Percentiles rank a stretch among this genome's conserved stretches.
phyloP scores from a whole-genome alignment of 2,329 filamentous ascomycete genomes.

The Tolypocladium guangdongense region DNA sequence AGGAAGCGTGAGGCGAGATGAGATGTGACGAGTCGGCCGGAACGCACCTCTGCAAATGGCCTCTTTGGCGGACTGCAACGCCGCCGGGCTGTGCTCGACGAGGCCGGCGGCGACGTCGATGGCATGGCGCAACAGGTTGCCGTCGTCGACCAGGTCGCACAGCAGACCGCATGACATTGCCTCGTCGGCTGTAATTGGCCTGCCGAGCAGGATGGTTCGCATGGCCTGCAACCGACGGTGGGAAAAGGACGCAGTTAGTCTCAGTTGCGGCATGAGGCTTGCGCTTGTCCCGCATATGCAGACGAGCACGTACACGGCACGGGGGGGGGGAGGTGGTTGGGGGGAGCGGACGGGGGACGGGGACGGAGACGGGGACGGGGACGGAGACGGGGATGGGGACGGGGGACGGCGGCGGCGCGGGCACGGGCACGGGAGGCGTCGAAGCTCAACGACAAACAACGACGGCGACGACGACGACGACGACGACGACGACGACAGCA shows the following conservation, averaged over 20 bases:
- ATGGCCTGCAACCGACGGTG: constrained; percentile 11
- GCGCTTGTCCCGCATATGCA: constrained; percentile 1
- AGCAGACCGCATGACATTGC: constrained; percentile 14
- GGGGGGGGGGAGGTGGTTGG: no score
- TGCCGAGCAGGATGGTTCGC: constrained; percentile 16
- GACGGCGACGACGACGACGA: no score
- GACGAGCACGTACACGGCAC: background rate
- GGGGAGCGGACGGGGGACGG: no score
- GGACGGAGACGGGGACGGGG: no score
- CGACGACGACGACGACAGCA: no score
- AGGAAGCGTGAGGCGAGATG: no score
- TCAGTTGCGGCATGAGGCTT: background rate
- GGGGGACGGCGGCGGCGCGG: no score
- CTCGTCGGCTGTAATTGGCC: constrained; percentile 14
- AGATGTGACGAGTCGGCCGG: background rate
- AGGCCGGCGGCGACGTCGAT: constrained; percentile 13
- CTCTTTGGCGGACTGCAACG: constrained; percentile 16
- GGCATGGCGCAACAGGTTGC: constrained; percentile 13
- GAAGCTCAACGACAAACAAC: no score
- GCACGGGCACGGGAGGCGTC: no score
- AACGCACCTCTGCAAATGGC: constrained; percentile 16
- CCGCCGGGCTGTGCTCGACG: constrained; percentile 11
- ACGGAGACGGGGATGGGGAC: no score
- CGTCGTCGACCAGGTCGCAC: constrained; percentile 14
- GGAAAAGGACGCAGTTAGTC: background rate